Evolutionary conservation across 2,329 filamentous ascomycete genomes (phyloP).

Genomic region (Microdochium nivale): DNA sequence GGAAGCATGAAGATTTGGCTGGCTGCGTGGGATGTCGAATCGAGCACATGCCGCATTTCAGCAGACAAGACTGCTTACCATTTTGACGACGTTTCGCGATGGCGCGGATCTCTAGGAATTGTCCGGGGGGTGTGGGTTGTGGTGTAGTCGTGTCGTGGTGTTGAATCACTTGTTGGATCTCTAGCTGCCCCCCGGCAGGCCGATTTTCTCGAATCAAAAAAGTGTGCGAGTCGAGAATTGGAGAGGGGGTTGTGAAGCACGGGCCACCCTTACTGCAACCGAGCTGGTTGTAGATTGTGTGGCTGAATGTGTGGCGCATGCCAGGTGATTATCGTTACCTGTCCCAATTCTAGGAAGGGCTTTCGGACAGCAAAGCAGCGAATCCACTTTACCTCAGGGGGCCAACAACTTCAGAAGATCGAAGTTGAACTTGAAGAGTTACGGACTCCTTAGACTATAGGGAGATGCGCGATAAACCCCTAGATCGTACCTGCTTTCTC

Average conservation of each 20-base stretch:
- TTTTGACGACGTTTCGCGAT: constrained; percentile 38
- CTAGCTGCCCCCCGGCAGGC: not conserved
- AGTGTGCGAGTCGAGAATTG: constrained; percentile 1
- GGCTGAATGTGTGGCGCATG: not conserved
- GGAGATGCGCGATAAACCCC: no score
- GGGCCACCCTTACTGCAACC: not conserved
- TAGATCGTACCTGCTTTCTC: no score
- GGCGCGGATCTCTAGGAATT: constrained; percentile 25
- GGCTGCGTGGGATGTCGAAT: not conserved
- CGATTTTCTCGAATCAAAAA: constrained; percentile 1
- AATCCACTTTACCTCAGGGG: no score
- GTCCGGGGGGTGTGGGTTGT: constrained; percentile 8
- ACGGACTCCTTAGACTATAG: no score
- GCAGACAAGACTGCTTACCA: constrained; percentile 28
- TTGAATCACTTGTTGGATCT: constrained; percentile 1
- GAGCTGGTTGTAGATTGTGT: not conserved
- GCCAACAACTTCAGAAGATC: no score
- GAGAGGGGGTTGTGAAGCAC: not conserved
- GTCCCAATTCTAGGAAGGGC: no score
- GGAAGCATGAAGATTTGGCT: not conserved
- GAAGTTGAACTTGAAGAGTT: no score
- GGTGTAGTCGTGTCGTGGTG: constrained; percentile 8
- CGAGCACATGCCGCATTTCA: constrained; percentile 5
- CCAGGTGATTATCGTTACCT: not conserved
- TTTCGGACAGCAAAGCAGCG: not conserved